Evolutionary conservation across 805 yeast genomes (phyloP), one percentile per base, ranked within the genome.

Genomic region (Kregervanrija delftensis): DNA sequence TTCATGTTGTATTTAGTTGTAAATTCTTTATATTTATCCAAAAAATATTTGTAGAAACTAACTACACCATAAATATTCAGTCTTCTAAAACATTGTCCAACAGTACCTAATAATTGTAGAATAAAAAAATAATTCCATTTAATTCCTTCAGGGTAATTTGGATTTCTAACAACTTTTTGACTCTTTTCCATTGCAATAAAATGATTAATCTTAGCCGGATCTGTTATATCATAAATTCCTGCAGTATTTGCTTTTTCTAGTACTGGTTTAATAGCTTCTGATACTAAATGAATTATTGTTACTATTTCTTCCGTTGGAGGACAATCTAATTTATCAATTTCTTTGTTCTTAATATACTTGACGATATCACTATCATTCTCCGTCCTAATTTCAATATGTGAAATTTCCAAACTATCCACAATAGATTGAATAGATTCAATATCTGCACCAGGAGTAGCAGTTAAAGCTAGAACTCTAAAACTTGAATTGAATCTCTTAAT

Each of bases 361-460:
- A 69, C 66, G 9, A 88, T 83, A 60, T 95, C 98, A 13, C 79
- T 70, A 51, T 93, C 83, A 33, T 76, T 76, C 57, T 93, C 98
- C 0, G 96, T 85, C 47, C 98, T 69, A 15, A 90, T 78, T 59
- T 91, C 97, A 37, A 89, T 80, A 44, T 73, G 73, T 0, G 96
- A 82, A 1, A 93, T 85, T 28, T 65, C 64, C 47, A 93, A 65
- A 54, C 86, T 87, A 45, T 77, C 74, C 1, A 93, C 80, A 28
- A 93, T 83, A 39, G 79, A 83, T 61, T 95, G 97, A 0, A 95
- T 95, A 2, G 91, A 86, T 46, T 86, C 95, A 1, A 87, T 74
- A 47, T 83, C 83, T 0, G 95, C 72, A 0, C 96, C 93, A 0
- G 99, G 99, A 0, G 99, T 93, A 1, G 99, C 99, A 0, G 98